These are phyloP conservation scores for Scytalidium lignicola DNA, from an alignment of 2,329 filamentous ascomycete species.

Conservation along the genomic window DNA sequence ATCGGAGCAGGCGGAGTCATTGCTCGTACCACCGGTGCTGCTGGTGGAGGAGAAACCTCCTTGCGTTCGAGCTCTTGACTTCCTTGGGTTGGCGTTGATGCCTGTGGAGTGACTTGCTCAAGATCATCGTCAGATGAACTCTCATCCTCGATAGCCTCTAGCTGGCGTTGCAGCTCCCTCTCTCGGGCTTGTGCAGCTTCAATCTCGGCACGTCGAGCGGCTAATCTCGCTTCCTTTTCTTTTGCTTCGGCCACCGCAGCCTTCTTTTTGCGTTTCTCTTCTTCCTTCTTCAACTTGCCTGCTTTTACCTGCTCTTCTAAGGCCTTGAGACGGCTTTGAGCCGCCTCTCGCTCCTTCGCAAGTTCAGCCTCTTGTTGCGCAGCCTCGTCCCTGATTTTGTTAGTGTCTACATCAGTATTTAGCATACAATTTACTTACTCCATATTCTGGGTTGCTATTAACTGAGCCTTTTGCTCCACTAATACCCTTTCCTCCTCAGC, in stretches of 20 bases:
- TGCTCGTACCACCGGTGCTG: conserved; percentile 48
- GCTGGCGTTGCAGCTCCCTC: conserved; percentile 79
- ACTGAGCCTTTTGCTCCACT: conserved; percentile 71
- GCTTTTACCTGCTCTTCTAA: conserved; percentile 91
- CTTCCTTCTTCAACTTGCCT: conserved; percentile 91
- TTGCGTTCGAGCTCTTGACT: conserved; percentile 51
- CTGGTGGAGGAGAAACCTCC: conserved; percentile 46
- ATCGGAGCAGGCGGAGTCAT: conserved; percentile 39
- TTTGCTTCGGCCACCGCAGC: conserved; percentile 80
- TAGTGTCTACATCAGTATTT: conserved; percentile 7
- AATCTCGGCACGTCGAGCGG: conserved; percentile 82
- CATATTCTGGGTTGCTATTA: conserved; percentile 66
- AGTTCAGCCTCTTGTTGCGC: conserved; percentile 75
- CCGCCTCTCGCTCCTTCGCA: conserved; percentile 71
- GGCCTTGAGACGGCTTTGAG: conserved; percentile 76
- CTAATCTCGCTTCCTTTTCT: conserved; percentile 80
- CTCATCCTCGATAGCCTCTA: conserved; percentile 70
- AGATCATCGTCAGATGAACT: conserved; percentile 77
- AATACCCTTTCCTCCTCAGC: conserved; percentile 62
- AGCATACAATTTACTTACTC: conserved; percentile 62
- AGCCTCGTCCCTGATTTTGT: conserved; percentile 59
- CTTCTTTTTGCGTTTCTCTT: conserved; percentile 90
- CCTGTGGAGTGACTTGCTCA: conserved; percentile 60
- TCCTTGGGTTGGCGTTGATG: conserved; percentile 51
- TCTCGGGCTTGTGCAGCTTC: conserved; percentile 88